These are phyloP conservation scores for Datisca glomerata DNA, from an alignment of 306 rosid species.

Conservation along the genomic window DNA sequence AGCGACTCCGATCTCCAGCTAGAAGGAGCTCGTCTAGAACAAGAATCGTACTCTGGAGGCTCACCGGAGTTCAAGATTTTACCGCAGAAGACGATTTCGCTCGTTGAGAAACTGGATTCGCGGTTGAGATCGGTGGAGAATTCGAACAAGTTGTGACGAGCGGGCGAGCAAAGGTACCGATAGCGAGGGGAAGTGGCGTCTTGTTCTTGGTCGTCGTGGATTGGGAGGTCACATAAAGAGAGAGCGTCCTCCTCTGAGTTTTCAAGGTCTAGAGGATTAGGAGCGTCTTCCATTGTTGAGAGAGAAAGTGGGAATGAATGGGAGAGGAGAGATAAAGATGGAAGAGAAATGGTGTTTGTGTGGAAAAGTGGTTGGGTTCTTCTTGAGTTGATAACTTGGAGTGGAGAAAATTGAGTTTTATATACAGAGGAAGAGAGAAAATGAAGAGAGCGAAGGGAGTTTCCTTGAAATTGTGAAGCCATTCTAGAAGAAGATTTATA, in stretches of 20 bases:
- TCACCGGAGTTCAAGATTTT: slow-evolving; percentile 6
- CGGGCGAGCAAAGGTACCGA: background rate
- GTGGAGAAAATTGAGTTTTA: background rate
- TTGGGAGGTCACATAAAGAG: slow-evolving; percentile 24
- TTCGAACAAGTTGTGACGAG: slow-evolving; percentile 16
- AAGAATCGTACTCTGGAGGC: background rate
- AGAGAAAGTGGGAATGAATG: background rate
- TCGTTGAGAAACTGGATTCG: background rate
- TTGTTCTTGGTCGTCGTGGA: slow-evolving; percentile 1
- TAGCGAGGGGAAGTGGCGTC: background rate
- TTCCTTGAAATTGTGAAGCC: too few relatives aligned
- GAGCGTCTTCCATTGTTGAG: slow-evolving; percentile 8
- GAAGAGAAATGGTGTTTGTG: background rate
- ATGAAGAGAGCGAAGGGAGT: background rate
- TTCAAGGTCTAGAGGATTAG: background rate
- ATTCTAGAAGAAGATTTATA: slow-evolving; percentile 5
- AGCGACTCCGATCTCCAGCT: slow-evolving; percentile 10
- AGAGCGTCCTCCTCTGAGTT: slow-evolving; percentile 23
- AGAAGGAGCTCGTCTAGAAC: background rate
- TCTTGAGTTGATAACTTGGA: background rate
- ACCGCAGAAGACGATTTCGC: slow-evolving; percentile 17
- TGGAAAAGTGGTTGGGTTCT: too few relatives aligned
- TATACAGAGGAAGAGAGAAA: slow-evolving; percentile 4
- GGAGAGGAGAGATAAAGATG: background rate
- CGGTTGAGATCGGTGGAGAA: slow-evolving; percentile 11